Conservation (phyloP, 768 basidiomycete species). For the Amanita muscaria region DNA sequence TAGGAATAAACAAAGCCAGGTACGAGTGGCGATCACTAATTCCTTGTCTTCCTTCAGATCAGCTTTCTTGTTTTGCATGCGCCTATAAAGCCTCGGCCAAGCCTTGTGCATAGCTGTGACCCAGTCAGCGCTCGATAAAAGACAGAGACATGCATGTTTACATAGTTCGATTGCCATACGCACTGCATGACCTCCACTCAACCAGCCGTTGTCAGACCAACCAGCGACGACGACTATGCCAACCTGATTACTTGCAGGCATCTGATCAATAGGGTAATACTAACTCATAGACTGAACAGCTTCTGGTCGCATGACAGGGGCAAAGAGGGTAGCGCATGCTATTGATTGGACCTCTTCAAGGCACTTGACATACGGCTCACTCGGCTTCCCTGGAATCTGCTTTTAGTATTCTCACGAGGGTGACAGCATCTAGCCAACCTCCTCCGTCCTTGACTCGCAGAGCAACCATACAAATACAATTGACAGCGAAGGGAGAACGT, state of each 20-base stretch:
- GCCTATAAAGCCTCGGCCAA: conserved; percentile 72
- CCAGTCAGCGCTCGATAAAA: not conserved
- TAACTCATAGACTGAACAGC: conserved; percentile 91
- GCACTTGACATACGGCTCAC: conserved; percentile 64
- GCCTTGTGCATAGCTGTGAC: conserved; percentile 77
- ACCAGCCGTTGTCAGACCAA: conserved; percentile 95
- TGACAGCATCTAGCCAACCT: conserved; percentile 36
- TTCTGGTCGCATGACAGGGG: conserved; percentile 76
- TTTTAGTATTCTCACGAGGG: conserved; percentile 7
- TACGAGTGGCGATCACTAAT: conserved; percentile 73
- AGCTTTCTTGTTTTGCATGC: conserved; percentile 64
- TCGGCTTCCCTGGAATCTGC: conserved; percentile 48
- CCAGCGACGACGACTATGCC: conserved; percentile 76
- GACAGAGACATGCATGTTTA: conserved; percentile 25
- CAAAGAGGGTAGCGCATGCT: conserved; percentile 79
- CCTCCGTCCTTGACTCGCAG: conserved; percentile 87
- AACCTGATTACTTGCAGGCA: conserved; percentile 6
- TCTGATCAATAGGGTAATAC: conserved; percentile 20
- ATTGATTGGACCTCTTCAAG: conserved; percentile 82
- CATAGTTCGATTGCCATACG: conserved; percentile 94
- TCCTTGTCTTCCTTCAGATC: conserved; percentile 60
- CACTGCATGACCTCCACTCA: conserved; percentile 93
- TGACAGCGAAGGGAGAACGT: conserved; percentile 88
- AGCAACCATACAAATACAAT: conserved; percentile 90
- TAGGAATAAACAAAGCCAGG: conserved; percentile 90